These are phyloP conservation scores for Lagenaria siceraria DNA, from an alignment of 306 rosid genomes.

Conservation along the genomic window DNA sequence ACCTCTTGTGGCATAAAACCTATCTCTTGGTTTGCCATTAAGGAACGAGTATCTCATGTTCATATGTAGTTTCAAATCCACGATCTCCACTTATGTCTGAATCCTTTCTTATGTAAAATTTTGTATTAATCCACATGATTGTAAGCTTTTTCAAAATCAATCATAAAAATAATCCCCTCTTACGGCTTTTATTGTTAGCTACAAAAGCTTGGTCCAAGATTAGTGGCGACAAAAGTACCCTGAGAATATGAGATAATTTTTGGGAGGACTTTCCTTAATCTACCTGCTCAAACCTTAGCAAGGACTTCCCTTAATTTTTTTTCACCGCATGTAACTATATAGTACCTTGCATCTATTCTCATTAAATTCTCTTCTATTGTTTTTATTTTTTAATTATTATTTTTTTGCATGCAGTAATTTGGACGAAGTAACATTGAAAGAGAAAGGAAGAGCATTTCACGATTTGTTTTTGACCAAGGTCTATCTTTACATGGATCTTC, in stretches of 20 bases:
- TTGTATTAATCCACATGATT: neutral
- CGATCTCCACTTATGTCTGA: neutral
- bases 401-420: constrained; percentile 45
- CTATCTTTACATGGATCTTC: constrained; percentile 3
- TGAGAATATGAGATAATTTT: neutral
- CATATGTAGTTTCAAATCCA: neutral
- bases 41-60: neutral
- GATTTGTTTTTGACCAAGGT: constrained; percentile 97
- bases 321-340: neutral
- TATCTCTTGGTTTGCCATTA: neutral
- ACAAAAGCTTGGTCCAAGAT: neutral
- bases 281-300: neutral
- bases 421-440: constrained; percentile 88
- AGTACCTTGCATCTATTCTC: neutral
- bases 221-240: neutral
- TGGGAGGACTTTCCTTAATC: neutral
- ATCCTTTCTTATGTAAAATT: neutral
- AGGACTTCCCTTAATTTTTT: neutral
- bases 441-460: constrained; percentile 87
- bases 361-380: neutral
- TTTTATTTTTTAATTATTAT: constrained; percentile 6
- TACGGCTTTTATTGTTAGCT: neutral
- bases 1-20: neutral
- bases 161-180: neutral
- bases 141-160: neutral